A percentile compares a stretch with the other conserved stretches of the same genome.
Evolutionary conservation across 139 green algal genomes (phyloP).

Genomic region (Asterochloris erici): DNA sequence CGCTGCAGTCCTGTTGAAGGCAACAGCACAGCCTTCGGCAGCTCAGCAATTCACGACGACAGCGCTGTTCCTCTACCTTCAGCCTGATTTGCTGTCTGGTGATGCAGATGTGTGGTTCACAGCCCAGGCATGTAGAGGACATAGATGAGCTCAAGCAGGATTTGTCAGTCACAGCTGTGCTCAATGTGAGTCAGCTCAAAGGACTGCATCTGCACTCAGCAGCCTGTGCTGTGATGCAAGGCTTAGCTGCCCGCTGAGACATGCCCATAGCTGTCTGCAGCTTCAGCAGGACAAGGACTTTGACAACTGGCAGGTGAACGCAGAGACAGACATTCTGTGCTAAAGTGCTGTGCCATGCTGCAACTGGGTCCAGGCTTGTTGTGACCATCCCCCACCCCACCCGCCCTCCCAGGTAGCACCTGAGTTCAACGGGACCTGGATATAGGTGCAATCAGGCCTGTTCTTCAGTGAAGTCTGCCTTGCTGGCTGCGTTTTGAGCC

Average conservation of each 20-base stretch:
- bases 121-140: conserved; percentile 52
- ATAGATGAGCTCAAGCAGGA: conserved; percentile 37
- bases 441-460: too few relatives aligned
- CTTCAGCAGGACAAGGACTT: conserved; percentile 68
- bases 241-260: not conserved
- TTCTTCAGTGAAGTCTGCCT: too few relatives aligned
- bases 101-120: conserved; percentile 53
- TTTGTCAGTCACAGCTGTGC: conserved; percentile 19
- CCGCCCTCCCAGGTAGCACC: too few relatives aligned
- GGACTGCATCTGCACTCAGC: not conserved
- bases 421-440: too few relatives aligned
- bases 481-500: too few relatives aligned
- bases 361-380: not conserved
- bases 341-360: not conserved
- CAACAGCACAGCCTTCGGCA: not conserved
- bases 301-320: conserved; percentile 60
- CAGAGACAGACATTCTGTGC: too few relatives aligned
- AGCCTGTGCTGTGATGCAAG: not conserved
- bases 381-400: not conserved
- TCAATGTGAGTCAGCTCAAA: conserved; percentile 19
- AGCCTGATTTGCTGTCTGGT: not conserved
- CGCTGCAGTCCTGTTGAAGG: not conserved
- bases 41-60: not conserved
- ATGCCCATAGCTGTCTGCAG: conserved; percentile 8
- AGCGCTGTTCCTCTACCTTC: not conserved